phyloP scores from a whole-genome alignment of 129 eudicot species.

The Tagetes patula region DNA sequence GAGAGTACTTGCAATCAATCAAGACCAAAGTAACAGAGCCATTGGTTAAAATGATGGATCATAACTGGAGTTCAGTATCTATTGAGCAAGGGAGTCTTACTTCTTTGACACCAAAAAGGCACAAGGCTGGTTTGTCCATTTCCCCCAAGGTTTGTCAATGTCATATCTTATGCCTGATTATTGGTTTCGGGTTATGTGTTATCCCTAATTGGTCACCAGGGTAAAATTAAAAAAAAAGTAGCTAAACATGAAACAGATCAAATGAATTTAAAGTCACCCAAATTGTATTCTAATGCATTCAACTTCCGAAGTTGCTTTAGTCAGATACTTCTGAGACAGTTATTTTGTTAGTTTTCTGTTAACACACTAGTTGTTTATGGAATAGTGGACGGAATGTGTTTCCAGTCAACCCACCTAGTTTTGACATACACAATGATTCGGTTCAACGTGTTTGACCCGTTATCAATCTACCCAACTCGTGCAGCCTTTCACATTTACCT shows the following conservation, averaged over 20 bases:
- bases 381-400: background rate
- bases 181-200: background rate
- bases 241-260: background rate
- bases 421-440: background rate
- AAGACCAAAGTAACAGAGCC: slow-evolving; percentile 21
- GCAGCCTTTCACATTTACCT: background rate
- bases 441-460: background rate
- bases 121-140: slow-evolving; percentile 62
- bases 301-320: background rate
- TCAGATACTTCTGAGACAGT: background rate
- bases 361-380: background rate
- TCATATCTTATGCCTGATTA: background rate
- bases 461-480: background rate
- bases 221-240: background rate
- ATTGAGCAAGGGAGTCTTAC: slow-evolving; percentile 61
- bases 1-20: slow-evolving; percentile 20
- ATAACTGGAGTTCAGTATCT: slow-evolving; percentile 61
- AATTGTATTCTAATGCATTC: background rate
- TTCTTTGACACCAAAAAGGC: slow-evolving; percentile 64
- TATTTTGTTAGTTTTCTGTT: background rate
- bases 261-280: background rate
- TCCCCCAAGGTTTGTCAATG: slow-evolving; percentile 61
- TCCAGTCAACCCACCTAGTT: background rate
- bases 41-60: slow-evolving; percentile 64
- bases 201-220: background rate